Percentiles rank a stretch among this genome's conserved stretches.
These are phyloP conservation scores for Fusarium temperatum DNA, from an alignment of 2,329 filamentous ascomycete genomes.

Conservation along the genomic window DNA sequence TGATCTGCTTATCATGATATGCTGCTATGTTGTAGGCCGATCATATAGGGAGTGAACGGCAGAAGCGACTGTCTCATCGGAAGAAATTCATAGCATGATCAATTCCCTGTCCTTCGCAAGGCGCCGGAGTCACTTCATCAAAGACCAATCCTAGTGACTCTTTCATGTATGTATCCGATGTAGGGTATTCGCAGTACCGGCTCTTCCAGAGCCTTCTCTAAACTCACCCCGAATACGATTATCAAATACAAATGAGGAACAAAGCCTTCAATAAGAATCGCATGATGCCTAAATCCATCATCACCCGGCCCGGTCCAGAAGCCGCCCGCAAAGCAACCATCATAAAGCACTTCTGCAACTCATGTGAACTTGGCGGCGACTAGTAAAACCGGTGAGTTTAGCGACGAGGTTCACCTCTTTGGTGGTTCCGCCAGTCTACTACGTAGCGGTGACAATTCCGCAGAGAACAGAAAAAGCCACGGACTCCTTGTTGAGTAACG, in stretches of 20 bases:
- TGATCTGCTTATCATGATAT: background rate
- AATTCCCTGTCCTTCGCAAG: background rate
- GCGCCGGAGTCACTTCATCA: background rate
- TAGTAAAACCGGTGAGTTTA: slow-evolving; percentile 4
- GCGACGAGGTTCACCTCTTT: background rate
- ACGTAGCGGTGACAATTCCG: slow-evolving; percentile 2
- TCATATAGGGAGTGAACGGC: background rate
- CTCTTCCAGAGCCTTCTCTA: background rate
- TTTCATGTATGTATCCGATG: background rate
- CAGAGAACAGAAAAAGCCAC: background rate
- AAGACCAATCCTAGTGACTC: background rate
- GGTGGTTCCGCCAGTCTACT: background rate
- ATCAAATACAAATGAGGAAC: background rate
- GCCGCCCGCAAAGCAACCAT: background rate
- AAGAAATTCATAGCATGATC: background rate
- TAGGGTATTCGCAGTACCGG: background rate
- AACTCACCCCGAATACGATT: background rate
- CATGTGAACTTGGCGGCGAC: slow-evolving; percentile 13
- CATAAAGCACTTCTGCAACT: background rate
- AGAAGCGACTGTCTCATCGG: background rate
- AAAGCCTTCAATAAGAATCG: background rate
- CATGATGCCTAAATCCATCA: background rate
- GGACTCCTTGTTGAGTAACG: slow-evolving; percentile 4
- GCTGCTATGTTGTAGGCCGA: background rate
- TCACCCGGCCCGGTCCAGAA: background rate